A percentile compares a stretch with the other conserved stretches of the same genome.
Evolutionary conservation across 176 grass and related monocot species (phyloP).

Genomic region (Oryza coarctata): DNA sequence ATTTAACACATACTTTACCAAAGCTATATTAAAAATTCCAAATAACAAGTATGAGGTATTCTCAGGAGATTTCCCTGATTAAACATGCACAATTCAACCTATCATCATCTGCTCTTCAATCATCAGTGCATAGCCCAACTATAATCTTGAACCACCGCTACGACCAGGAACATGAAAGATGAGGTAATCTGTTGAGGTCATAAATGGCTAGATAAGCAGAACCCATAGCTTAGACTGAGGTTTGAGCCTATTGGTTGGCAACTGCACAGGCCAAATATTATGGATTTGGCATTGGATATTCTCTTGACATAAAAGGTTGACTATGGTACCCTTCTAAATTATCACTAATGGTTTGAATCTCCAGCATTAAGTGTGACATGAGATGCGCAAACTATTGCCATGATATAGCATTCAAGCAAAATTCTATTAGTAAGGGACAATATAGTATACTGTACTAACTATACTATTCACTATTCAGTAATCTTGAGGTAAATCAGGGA

Average conservation of each 20-base stretch:
- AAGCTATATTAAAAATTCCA: background rate
- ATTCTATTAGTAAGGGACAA: background rate
- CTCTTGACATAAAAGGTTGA: background rate
- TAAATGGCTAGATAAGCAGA: background rate
- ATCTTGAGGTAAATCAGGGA: slow-evolving; percentile 26
- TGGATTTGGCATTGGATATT: background rate
- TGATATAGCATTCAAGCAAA: background rate
- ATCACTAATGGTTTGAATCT: background rate
- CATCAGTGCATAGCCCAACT: background rate
- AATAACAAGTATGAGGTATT: background rate
- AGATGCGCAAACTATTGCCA: background rate
- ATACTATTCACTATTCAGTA: background rate
- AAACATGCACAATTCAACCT: background rate
- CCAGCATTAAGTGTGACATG: background rate
- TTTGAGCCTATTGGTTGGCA: background rate
- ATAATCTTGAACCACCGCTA: background rate
- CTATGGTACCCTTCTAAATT: background rate
- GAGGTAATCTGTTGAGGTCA: background rate
- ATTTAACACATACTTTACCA: background rate
- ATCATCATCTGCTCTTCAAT: background rate
- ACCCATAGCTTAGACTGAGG: background rate
- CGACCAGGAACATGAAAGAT: background rate
- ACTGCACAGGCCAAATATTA: background rate
- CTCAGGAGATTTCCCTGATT: background rate
- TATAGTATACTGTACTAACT: background rate